Conservation (phyloP, 352 stramenopile genomes). For the Phytophthora multivora region DNA sequence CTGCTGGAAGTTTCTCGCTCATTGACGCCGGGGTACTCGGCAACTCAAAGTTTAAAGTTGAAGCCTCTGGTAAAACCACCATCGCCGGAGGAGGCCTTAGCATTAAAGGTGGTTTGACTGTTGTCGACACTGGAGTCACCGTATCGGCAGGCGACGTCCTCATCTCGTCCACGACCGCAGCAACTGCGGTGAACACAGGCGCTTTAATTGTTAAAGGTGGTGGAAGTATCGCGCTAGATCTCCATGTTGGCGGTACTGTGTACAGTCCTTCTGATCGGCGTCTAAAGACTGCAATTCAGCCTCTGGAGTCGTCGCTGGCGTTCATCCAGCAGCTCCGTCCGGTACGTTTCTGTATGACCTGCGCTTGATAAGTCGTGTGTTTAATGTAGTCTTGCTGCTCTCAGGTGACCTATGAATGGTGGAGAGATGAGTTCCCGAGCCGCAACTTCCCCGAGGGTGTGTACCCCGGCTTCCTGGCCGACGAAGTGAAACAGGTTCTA, state of each 20-base stretch:
- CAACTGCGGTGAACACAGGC: conserved; percentile 14
- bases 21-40: too few species aligned
- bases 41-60: too few species aligned
- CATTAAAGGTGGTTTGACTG: conserved; percentile 30
- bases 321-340: conserved; percentile 44
- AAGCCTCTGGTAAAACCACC: conserved; percentile 25
- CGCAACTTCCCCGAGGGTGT: conserved; percentile 43
- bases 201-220: conserved; percentile 50
- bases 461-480: conserved; percentile 62
- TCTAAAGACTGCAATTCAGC: conserved; percentile 40
- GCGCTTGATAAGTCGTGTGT: background rate
- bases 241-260: background rate
- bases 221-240: conserved; percentile 31
- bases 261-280: conserved; percentile 37
- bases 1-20: too few species aligned
- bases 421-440: conserved; percentile 43
- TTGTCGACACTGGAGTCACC: conserved; percentile 26
- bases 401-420: conserved; percentile 66
- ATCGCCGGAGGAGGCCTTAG: conserved; percentile 24
- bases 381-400: background rate
- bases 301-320: conserved; percentile 21
- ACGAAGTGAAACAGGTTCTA: conserved; percentile 65
- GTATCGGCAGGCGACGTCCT: conserved; percentile 23
- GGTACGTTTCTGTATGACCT: conserved; percentile 24
- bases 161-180: conserved; percentile 27